Conservation (phyloP, 305 asterid genomes). For the Fraxinus platypoda region DNA sequence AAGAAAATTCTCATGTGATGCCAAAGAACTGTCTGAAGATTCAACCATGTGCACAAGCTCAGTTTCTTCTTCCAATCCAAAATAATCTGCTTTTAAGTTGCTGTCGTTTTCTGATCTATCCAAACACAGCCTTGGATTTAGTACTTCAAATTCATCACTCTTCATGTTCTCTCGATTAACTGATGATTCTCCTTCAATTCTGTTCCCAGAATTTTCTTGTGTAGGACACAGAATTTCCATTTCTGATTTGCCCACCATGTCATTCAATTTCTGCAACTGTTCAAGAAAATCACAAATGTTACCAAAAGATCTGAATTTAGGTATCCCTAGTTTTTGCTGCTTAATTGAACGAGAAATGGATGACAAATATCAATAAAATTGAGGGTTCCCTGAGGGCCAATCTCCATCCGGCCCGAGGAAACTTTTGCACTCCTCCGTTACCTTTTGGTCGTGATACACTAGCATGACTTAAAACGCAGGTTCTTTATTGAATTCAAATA, state of each 20-base stretch:
- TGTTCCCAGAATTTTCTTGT: slow-evolving; percentile 9
- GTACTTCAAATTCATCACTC: neutral
- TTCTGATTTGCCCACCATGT: slow-evolving; percentile 15
- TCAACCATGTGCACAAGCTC: slow-evolving; percentile 23
- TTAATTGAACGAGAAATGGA: too few species aligned
- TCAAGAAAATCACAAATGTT: neutral
- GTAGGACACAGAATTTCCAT: neutral
- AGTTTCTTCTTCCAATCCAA: neutral
- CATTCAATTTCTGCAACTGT: slow-evolving; percentile 45
- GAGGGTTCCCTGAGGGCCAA: too few species aligned
- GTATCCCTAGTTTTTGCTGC: too few species aligned
- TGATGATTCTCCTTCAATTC: slow-evolving; percentile 6
- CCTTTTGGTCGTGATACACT: too few species aligned
- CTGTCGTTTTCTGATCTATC: neutral
- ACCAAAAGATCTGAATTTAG: neutral
- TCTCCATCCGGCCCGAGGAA: too few species aligned
- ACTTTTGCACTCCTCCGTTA: too few species aligned
- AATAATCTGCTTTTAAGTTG: neutral
- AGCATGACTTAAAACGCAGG: too few species aligned
- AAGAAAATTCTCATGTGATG: slow-evolving; percentile 31
- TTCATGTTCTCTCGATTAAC: neutral
- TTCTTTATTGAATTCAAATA: too few species aligned
- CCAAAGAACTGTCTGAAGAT: slow-evolving; percentile 21
- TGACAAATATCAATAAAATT: neutral
- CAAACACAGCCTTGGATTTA: neutral